A percentile compares a stretch with the other conserved stretches of the same genome.
Evolutionary conservation across 2,329 filamentous ascomycete genomes (phyloP).

Genomic region (Rhynchosporium agropyri): DNA sequence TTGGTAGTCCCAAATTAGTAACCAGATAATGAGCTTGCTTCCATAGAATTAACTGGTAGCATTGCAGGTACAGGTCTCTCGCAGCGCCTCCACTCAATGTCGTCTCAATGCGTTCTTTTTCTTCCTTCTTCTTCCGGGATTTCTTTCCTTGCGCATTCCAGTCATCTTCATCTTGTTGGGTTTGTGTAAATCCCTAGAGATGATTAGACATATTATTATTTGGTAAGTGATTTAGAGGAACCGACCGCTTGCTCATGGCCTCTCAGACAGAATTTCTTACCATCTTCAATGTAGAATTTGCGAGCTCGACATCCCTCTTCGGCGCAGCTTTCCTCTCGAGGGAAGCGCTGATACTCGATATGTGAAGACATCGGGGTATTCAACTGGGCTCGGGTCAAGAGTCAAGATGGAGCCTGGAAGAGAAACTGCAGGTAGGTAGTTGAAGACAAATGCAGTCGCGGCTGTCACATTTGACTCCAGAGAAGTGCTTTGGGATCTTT

Average conservation of each 20-base stretch:
- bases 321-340: constrained; percentile 52
- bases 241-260: constrained; percentile 66
- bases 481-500: too few relatives aligned
- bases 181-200: constrained; percentile 44
- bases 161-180: constrained; percentile 66
- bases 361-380: constrained; percentile 36
- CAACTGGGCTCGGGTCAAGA: neutral
- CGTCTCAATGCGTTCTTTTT: constrained; percentile 58
- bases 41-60: constrained; percentile 80
- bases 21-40: constrained; percentile 80
- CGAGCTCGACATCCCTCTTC: constrained; percentile 63
- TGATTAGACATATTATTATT: constrained; percentile 29
- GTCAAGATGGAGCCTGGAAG: too few relatives aligned
- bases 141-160: constrained; percentile 62
- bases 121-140: constrained; percentile 59
- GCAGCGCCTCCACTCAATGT: constrained; percentile 69
- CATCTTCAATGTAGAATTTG: constrained; percentile 62
- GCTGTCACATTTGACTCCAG: too few relatives aligned
- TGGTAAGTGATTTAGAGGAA: neutral
- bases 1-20: constrained; percentile 63
- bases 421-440: too few relatives aligned
- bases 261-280: constrained; percentile 65
- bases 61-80: constrained; percentile 78
- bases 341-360: constrained; percentile 44
- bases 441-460: too few relatives aligned